Evolutionary conservation across 2,329 filamentous ascomycete species (phyloP).

Genomic region (Fusarium sp.): DNA sequence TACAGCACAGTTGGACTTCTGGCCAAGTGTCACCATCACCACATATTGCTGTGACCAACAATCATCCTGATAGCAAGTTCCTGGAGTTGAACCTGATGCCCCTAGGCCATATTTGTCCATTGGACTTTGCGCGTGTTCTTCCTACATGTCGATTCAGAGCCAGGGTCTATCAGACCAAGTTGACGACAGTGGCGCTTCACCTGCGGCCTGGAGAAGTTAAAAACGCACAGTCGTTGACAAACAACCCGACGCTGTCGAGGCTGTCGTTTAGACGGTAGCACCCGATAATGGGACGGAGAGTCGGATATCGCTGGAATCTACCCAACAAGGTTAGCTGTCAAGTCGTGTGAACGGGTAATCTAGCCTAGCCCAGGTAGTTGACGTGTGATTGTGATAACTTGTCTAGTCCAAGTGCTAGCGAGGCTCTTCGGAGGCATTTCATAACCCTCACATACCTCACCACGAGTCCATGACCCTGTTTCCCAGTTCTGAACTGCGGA

Average conservation of each 20-base stretch:
- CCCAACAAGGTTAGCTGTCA: neutral
- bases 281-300: constrained; percentile 1
- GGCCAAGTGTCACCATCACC: no score
- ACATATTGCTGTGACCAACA: neutral
- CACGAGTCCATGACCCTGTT: neutral
- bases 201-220: constrained; percentile 5
- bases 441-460: neutral
- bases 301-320: constrained; percentile 2
- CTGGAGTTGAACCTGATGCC: no score
- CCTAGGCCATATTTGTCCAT: neutral
- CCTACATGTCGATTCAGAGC: neutral
- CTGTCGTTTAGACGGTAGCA: neutral
- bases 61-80: no score
- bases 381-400: neutral
- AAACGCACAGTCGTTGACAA: neutral
- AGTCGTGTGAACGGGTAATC: neutral
- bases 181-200: constrained; percentile 7
- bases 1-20: no score
- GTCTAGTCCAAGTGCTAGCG: neutral
- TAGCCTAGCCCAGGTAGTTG: constrained; percentile 14
- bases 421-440: neutral
- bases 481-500: neutral
- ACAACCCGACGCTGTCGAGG: neutral
- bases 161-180: neutral
- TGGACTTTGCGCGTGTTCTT: neutral